A percentile compares a stretch with the other conserved stretches of the same genome.
Conservation (phyloP, 495 filamentous ascomycete species). For the Podospora anserina region DNA sequence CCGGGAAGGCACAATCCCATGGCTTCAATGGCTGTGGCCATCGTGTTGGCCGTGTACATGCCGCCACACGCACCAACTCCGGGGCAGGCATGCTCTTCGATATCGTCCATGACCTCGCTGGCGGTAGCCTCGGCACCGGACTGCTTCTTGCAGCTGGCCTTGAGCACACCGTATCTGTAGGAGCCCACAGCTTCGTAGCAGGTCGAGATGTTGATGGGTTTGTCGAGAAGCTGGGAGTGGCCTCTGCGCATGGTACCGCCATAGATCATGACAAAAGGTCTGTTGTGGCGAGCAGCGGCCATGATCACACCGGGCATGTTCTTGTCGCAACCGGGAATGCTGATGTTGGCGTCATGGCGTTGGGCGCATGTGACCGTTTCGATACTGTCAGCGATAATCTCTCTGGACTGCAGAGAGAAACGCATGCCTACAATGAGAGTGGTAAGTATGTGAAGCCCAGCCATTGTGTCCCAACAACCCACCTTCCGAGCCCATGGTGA, state of each 20-base stretch:
- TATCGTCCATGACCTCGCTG: conserved; percentile 80
- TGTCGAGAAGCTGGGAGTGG: conserved; percentile 71
- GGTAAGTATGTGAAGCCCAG: not conserved
- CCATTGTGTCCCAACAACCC: conserved; percentile 15
- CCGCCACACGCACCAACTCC: conserved; percentile 93
- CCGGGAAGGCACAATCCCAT: conserved; percentile 91
- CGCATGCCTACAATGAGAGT: conserved; percentile 70
- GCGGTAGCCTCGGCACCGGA: conserved; percentile 48
- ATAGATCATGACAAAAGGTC: conserved; percentile 74
- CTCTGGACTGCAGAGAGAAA: conserved; percentile 90
- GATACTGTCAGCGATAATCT: conserved; percentile 93
- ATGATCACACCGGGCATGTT: conserved; percentile 88
- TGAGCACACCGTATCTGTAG: conserved; percentile 68
- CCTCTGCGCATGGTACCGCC: conserved; percentile 88
- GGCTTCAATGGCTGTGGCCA: conserved; percentile 93
- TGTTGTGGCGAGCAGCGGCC: conserved; percentile 79
- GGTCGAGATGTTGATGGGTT: conserved; percentile 81
- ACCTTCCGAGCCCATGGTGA: conserved; percentile 97
- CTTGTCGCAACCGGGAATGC: conserved; percentile 96
- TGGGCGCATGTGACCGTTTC: conserved; percentile 88
- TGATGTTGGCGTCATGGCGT: conserved; percentile 89
- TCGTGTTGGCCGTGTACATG: conserved; percentile 97
- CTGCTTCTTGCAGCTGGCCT: conserved; percentile 41
- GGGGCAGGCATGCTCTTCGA: conserved; percentile 83
- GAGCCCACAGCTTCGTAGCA: conserved; percentile 92